Evolutionary conservation across 768 basidiomycete genomes (phyloP).

Genomic region (Boletus eberwhitei): DNA sequence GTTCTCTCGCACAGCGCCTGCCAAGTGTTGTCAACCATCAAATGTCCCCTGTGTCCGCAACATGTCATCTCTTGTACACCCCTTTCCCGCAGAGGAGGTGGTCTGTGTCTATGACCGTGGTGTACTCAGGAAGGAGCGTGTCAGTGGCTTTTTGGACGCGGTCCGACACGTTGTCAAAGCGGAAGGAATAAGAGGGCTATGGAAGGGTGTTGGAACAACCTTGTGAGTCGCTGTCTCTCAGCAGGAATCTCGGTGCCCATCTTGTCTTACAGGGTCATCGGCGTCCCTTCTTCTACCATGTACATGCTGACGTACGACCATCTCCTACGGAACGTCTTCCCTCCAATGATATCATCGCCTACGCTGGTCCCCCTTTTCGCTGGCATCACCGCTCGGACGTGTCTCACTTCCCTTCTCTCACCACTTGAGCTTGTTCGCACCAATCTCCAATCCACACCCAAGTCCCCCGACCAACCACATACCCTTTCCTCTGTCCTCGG

Average conservation of each 20-base stretch:
- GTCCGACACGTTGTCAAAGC: slow-evolving; percentile 73
- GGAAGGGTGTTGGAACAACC: slow-evolving; percentile 94
- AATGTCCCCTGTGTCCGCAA: slow-evolving; percentile 57
- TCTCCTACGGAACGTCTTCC: slow-evolving; percentile 61
- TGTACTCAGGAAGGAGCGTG: slow-evolving; percentile 63
- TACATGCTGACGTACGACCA: slow-evolving; percentile 98
- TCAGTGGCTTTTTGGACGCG: slow-evolving; percentile 85
- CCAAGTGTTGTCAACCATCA: slow-evolving; percentile 69
- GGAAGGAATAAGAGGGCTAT: slow-evolving; percentile 82
- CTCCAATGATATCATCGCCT: slow-evolving; percentile 53
- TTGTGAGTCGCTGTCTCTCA: slow-evolving; percentile 49
- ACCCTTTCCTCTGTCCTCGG: slow-evolving; percentile 72
- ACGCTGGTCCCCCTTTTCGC: slow-evolving; percentile 68
- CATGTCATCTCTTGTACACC: slow-evolving; percentile 70
- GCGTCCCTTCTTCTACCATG: slow-evolving; percentile 85
- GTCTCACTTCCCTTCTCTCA: slow-evolving; percentile 74
- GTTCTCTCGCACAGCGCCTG: slow-evolving; percentile 50
- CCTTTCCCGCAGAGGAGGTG: slow-evolving; percentile 56
- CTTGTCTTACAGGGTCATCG: slow-evolving; percentile 59
- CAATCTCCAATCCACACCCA: slow-evolving; percentile 85
- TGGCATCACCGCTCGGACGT: slow-evolving; percentile 78
- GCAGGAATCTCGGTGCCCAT: slow-evolving; percentile 7
- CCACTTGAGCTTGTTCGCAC: slow-evolving; percentile 94
- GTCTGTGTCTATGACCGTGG: slow-evolving; percentile 82
- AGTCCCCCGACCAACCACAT: slow-evolving; percentile 64